These are phyloP conservation scores for Neofusicoccum parvum DNA, from an alignment of 2,329 filamentous ascomycete species.

Conservation along the genomic window DNA sequence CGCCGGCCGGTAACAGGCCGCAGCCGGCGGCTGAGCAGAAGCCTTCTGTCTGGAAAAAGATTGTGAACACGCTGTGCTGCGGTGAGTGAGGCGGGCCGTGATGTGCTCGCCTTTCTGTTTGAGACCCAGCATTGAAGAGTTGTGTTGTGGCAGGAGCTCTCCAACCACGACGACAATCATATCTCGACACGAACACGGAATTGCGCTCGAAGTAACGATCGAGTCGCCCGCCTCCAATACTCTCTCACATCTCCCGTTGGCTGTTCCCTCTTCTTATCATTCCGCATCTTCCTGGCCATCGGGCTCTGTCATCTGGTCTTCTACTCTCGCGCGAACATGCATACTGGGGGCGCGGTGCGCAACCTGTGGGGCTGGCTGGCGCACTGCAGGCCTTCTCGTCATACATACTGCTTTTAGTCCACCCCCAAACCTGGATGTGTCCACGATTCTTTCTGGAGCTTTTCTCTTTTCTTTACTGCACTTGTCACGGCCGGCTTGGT, in stretches of 20 bases:
- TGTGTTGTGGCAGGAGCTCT: constrained; percentile 3
- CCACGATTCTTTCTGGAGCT: constrained; percentile 22
- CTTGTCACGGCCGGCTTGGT: constrained; percentile 22
- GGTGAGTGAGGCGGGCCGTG: constrained; percentile 20
- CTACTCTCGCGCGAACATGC: constrained; percentile 20
- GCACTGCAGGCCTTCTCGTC: constrained; percentile 16
- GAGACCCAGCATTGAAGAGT: constrained; percentile 9
- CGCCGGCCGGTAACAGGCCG: constrained; percentile 27
- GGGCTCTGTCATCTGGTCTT: constrained; percentile 19
- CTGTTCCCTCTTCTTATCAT: constrained; percentile 20
- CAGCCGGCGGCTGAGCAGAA: constrained; percentile 19
- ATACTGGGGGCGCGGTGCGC: constrained; percentile 21
- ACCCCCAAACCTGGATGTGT: constrained; percentile 22
- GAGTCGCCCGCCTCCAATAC: background rate
- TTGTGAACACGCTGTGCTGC: constrained; percentile 21
- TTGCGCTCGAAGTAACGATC: background rate
- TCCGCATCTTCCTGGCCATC: constrained; percentile 15
- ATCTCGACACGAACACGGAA: background rate
- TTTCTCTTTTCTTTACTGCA: constrained; percentile 7
- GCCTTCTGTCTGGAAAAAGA: constrained; percentile 21
- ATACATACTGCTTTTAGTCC: constrained; percentile 20
- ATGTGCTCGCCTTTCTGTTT: constrained; percentile 4
- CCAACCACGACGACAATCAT: background rate
- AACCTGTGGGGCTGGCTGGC: constrained; percentile 18
- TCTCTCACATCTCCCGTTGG: constrained; percentile 18